A percentile compares a stretch with the other conserved stretches of the same genome.
phyloP scores from a whole-genome alignment of 257 asterid species.

The Craterostigma plantagineum region DNA sequence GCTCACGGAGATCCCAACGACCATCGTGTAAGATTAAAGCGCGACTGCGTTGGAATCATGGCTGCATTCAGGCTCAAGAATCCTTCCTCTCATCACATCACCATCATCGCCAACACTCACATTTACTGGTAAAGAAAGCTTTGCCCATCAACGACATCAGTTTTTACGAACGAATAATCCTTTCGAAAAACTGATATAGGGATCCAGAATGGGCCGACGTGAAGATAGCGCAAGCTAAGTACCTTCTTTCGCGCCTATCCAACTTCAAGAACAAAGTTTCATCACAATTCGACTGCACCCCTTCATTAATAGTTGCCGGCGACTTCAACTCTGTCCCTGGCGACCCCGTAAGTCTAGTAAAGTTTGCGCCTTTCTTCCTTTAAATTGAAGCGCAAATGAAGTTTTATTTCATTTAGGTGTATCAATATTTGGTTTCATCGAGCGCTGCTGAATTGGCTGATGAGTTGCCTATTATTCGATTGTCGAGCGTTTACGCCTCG shows the following conservation, averaged over 20 bases:
- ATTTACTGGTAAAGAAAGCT: conserved; percentile 65
- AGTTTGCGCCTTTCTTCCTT: neutral
- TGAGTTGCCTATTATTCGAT: conserved; percentile 31
- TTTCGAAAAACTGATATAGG: conserved; percentile 18
- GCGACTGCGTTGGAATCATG: conserved; percentile 88
- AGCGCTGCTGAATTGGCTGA: too few relatives aligned
- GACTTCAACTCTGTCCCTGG: conserved; percentile 89
- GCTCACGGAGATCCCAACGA: conserved; percentile 61
- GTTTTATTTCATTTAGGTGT: conserved; percentile 29
- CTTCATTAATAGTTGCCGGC: conserved; percentile 60
- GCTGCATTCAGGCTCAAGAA: conserved; percentile 63
- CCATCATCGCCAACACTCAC: conserved; percentile 78
- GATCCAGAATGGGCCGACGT: conserved; percentile 88
- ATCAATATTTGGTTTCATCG: conserved; percentile 38
- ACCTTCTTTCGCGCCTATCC: conserved; percentile 59
- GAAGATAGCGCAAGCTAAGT: conserved; percentile 74
- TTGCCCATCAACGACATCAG: too few relatives aligned
- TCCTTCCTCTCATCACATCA: conserved; percentile 32
- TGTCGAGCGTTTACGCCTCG: conserved; percentile 57
- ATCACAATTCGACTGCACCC: conserved; percentile 36
- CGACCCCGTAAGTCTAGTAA: conserved; percentile 42
- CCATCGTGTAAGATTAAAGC: conserved; percentile 73
- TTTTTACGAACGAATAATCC: too few relatives aligned
- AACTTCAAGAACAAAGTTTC: conserved; percentile 41
- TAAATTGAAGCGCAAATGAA: neutral